Percentiles rank a stretch among this genome's conserved stretches.
phyloP scores from a whole-genome alignment of 805 yeast species.

The Nakazawaea populi region DNA sequence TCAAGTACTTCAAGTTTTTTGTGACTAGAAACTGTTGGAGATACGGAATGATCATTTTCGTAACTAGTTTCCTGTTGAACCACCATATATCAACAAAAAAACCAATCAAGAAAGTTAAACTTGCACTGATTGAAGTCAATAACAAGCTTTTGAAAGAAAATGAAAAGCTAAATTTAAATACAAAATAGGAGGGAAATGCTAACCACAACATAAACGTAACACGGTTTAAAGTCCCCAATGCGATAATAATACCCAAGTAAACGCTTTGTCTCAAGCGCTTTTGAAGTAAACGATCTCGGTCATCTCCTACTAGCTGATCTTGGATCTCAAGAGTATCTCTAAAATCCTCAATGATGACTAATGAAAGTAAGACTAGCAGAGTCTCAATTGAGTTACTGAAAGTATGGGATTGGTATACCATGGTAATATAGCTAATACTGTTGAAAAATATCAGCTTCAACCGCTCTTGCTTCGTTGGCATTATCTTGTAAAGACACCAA shows the following conservation, averaged over 20 bases:
- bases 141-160: conserved; percentile 26
- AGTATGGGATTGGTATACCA: conserved; percentile 79
- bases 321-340: conserved; percentile 16
- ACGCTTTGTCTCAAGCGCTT: conserved; percentile 11
- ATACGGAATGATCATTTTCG: neutral
- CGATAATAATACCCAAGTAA: conserved; percentile 41
- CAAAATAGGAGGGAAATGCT: conserved; percentile 48
- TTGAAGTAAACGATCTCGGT: neutral
- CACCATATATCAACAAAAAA: conserved; percentile 50
- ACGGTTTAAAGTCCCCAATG: conserved; percentile 78
- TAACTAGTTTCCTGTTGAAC: conserved; percentile 12
- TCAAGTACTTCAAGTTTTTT: conserved; percentile 5
- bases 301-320: neutral
- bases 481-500: conserved; percentile 21
- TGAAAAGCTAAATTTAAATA: conserved; percentile 35
- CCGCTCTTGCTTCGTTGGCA: conserved; percentile 28
- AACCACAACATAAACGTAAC: conserved; percentile 78
- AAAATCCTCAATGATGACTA: conserved; percentile 40
- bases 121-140: conserved; percentile 27
- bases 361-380: conserved; percentile 39
- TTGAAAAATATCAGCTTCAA: conserved; percentile 39
- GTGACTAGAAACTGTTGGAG: conserved; percentile 1
- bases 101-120: conserved; percentile 27
- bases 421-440: conserved; percentile 62
- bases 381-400: conserved; percentile 88